Conservation (phyloP, 2,329 filamentous ascomycete species). For the Colletotrichum spinosum region DNA sequence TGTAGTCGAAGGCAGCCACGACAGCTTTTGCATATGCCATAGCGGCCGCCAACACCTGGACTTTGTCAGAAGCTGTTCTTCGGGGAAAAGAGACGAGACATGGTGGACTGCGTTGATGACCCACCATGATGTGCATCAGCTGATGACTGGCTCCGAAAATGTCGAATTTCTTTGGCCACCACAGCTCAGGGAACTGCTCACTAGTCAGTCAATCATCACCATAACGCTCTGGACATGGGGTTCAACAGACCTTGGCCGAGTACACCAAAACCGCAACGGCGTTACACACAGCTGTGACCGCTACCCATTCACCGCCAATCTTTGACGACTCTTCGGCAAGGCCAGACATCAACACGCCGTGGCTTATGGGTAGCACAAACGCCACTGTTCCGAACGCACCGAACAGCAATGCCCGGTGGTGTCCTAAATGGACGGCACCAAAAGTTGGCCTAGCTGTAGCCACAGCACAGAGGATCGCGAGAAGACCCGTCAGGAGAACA, state of each 20-base stretch:
- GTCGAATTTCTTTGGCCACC: slow-evolving; percentile 57
- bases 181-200: slow-evolving; percentile 55
- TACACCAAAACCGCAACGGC: slow-evolving; percentile 26
- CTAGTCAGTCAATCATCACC: not conserved
- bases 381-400: slow-evolving; percentile 19
- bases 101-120: not conserved
- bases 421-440: slow-evolving; percentile 33
- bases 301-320: slow-evolving; percentile 27
- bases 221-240: no score
- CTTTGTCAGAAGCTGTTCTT: not conserved
- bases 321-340: slow-evolving; percentile 6
- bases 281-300: slow-evolving; percentile 28
- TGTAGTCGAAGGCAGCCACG: slow-evolving; percentile 17
- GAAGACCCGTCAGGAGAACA: slow-evolving; percentile 46
- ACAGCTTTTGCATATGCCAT: slow-evolving; percentile 28
- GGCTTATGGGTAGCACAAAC: slow-evolving; percentile 30
- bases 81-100: no score
- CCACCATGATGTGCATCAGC: slow-evolving; percentile 59
- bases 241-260: slow-evolving; percentile 25
- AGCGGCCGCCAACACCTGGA: slow-evolving; percentile 45
- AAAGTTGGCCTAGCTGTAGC: slow-evolving; percentile 22
- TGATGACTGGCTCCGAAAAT: slow-evolving; percentile 61
- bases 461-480: slow-evolving; percentile 51
- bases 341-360: slow-evolving; percentile 17
- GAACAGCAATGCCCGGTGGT: slow-evolving; percentile 33